Percentiles rank a stretch among this genome's conserved stretches.
Conservation (phyloP, 2,329 filamentous ascomycete genomes). For the Claviceps capensis region DNA sequence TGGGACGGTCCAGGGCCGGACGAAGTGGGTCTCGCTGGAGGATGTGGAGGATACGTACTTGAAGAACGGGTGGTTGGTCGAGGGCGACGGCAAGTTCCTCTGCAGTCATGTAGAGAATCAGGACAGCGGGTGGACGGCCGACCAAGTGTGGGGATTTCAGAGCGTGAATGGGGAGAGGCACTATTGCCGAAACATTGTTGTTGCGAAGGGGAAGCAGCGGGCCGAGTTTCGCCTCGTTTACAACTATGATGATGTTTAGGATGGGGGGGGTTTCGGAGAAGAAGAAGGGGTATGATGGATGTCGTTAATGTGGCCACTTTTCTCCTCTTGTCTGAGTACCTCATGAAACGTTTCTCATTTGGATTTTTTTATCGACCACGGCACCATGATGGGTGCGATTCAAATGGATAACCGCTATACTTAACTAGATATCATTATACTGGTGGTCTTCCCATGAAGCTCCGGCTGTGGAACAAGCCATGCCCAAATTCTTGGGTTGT, state of each 20-base stretch:
- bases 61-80: slow-evolving; percentile 44
- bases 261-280: background rate
- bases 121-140: slow-evolving; percentile 39
- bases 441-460: no score
- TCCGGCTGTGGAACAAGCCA: no score
- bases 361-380: no score
- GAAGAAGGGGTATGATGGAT: no score
- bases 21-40: slow-evolving; percentile 32
- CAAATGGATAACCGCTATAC: no score
- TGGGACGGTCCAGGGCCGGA: slow-evolving; percentile 52
- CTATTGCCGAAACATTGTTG: slow-evolving; percentile 38
- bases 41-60: slow-evolving; percentile 43
- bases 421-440: no score
- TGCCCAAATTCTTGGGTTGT: no score
- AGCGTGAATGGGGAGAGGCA: slow-evolving; percentile 35
- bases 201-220: slow-evolving; percentile 35
- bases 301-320: no score
- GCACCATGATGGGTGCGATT: no score
- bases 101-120: slow-evolving; percentile 46
- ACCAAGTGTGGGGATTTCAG: slow-evolving; percentile 50
- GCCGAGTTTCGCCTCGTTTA: slow-evolving; percentile 41
- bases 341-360: no score
- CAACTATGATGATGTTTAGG: slow-evolving; percentile 28
- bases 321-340: no score
- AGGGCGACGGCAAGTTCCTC: slow-evolving; percentile 46